A percentile compares a stretch with the other conserved stretches of the same genome.
Conservation (phyloP, 2,329 filamentous ascomycete genomes). For the Lasiodiplodia gonubiensis region DNA sequence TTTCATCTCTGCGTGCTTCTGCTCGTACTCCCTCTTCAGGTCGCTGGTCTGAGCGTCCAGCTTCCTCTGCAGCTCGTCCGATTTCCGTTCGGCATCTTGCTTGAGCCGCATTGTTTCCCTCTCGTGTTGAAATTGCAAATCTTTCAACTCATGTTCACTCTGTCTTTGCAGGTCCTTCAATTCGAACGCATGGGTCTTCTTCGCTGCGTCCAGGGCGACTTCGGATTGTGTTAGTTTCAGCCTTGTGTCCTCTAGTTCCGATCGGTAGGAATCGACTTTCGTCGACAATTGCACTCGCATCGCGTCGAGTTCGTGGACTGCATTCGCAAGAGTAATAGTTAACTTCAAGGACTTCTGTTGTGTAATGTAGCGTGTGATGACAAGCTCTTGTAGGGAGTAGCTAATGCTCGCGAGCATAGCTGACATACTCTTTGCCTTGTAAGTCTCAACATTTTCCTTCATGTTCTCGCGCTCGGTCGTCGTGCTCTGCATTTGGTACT, state of each 20-base stretch:
- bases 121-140: slow-evolving; percentile 59
- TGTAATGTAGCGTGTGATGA: slow-evolving; percentile 7
- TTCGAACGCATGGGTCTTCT: slow-evolving; percentile 58
- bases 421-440: slow-evolving; percentile 74
- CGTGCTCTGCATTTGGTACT: slow-evolving; percentile 73
- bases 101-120: slow-evolving; percentile 63
- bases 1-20: slow-evolving; percentile 70
- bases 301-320: slow-evolving; percentile 64
- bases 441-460: slow-evolving; percentile 75
- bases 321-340: slow-evolving; percentile 20
- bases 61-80: slow-evolving; percentile 49
- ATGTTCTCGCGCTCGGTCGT: slow-evolving; percentile 70
- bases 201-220: slow-evolving; percentile 57
- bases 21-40: slow-evolving; percentile 66
- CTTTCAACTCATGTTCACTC: slow-evolving; percentile 62
- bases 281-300: slow-evolving; percentile 58
- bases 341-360: slow-evolving; percentile 31
- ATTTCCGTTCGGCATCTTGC: slow-evolving; percentile 55
- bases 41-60: slow-evolving; percentile 63
- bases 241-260: slow-evolving; percentile 70
- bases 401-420: slow-evolving; percentile 19
- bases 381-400: slow-evolving; percentile 23
- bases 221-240: slow-evolving; percentile 58
- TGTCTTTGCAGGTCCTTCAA: slow-evolving; percentile 60
- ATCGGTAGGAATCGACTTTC: slow-evolving; percentile 62